phyloP scores from a whole-genome alignment of 495 filamentous ascomycete genomes.

The Xylaria intraflava region DNA sequence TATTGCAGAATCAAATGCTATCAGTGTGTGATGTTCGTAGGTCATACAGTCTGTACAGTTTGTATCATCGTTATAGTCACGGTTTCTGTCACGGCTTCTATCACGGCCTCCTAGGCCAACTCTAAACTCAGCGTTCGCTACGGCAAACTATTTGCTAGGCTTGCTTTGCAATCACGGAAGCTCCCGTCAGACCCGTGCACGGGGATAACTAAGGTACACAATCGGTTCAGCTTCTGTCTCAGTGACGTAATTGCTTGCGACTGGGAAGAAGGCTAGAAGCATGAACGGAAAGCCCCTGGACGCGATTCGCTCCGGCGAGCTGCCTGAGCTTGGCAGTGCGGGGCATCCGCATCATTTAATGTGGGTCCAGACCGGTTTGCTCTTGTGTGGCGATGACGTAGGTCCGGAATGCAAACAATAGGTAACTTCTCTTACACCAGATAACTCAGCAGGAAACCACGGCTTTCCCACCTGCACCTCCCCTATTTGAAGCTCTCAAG shows the following conservation, averaged over 20 bases:
- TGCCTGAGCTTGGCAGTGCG: too few species aligned
- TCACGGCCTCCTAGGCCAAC: background rate
- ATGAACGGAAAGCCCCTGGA: background rate
- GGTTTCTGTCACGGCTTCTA: too few species aligned
- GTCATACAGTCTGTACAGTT: too few species aligned
- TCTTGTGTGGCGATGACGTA: constrained; percentile 30
- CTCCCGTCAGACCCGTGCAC: too few species aligned
- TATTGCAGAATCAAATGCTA: background rate
- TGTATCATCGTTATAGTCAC: too few species aligned
- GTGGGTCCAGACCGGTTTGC: too few species aligned
- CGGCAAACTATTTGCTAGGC: background rate
- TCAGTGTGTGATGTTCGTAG: too few species aligned
- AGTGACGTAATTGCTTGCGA: constrained; percentile 23
- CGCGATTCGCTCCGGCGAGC: too few species aligned
- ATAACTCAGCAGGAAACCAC: constrained; percentile 16
- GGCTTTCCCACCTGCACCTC: constrained; percentile 9
- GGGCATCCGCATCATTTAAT: too few species aligned
- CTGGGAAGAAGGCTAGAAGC: background rate
- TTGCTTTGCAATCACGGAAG: background rate
- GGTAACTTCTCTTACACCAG: too few species aligned
- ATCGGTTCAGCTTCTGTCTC: constrained; percentile 16
- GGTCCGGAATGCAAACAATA: constrained; percentile 24
- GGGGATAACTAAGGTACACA: constrained; percentile 10
- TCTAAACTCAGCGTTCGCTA: background rate
- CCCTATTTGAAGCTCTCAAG: constrained; percentile 25